Percentiles rank a stretch among this genome's conserved stretches.
Evolutionary conservation across 192 early-diverging fungal genomes (phyloP).

Genomic region (Funneliformis geosporum): DNA sequence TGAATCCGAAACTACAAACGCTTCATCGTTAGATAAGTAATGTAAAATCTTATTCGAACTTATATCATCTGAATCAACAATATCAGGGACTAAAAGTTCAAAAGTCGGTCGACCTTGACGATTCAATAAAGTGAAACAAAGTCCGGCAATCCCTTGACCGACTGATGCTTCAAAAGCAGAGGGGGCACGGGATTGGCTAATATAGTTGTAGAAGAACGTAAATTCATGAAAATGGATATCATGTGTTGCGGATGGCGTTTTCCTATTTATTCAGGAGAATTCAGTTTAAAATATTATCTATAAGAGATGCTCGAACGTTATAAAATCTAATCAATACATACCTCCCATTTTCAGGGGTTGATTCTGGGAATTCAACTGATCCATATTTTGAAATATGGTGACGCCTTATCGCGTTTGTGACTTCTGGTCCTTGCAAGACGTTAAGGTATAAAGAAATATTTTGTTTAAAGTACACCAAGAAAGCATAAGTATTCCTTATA

Average conservation of each 20-base stretch:
- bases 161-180: constrained; percentile 47
- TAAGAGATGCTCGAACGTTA: not conserved
- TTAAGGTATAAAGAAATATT: constrained; percentile 50
- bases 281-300: not conserved
- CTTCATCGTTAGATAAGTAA: constrained; percentile 31
- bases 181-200: constrained; percentile 37
- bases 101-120: constrained; percentile 42
- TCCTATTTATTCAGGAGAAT: not conserved
- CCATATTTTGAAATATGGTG: constrained; percentile 49
- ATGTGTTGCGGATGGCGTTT: constrained; percentile 21
- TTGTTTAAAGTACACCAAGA: constrained; percentile 67
- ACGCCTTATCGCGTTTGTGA: constrained; percentile 38
- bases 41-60: constrained; percentile 36
- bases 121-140: constrained; percentile 50
- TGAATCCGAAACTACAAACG: not conserved
- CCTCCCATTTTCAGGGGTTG: not conserved
- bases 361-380: constrained; percentile 11
- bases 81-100: constrained; percentile 30
- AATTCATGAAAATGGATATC: constrained; percentile 47
- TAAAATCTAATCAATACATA: not conserved
- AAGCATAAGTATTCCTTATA: constrained; percentile 59
- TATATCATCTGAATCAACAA: constrained; percentile 35
- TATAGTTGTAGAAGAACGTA: constrained; percentile 56
- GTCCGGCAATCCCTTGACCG: constrained; percentile 57
- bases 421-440: constrained; percentile 46